Evolutionary conservation across 768 basidiomycete genomes (phyloP), one percentile per base, ranked within the genome.

Genomic region (Naematelia aurantialba): DNA sequence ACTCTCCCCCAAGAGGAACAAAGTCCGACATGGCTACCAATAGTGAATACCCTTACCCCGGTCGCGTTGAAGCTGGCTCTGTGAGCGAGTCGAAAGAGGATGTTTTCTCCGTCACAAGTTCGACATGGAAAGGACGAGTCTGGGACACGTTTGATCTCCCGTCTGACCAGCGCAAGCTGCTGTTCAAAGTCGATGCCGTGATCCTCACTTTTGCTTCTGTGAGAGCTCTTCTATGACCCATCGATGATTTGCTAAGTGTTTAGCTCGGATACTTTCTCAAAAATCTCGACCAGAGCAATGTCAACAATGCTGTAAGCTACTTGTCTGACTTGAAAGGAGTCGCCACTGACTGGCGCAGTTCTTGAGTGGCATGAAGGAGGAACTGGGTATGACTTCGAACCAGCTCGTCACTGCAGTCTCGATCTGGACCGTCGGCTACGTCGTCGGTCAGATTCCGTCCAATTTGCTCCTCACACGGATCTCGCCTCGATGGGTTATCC

Each of bases 401-500:
- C 57, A 75, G 56, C 62, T 70, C 29, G 55, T 65, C 24, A 65
- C 63, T 12, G 59, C 66, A 4, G 60, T 57, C 2, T 65, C 66
- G 5, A 64, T 72, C 46, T 74, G 70, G 70, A 72, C 63, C 21
- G 70, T 61, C 27, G 68, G 68, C 14, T 69, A 61, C 46, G 66
- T 68, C 5, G 46, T 63, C 24, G 65, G 61, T 5, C 65, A 66
- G 52, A 61, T 64, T 22, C 73, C 71, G 1, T 60, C 60, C 30
- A 67, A 73, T 31, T 21, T 69, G 14, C 51, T 75, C 12, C 52
- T 75, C 1, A 72, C 71, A 1, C 57, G 69, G 27, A 59, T 75
- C 47, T 62, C 60, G 8, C 73, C 73, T 42, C 63, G 71, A 31
- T 75, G 60, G 55, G 64, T 73, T 49, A 73, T 73, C 26, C 69